These are phyloP conservation scores for Viola odorata DNA, from an alignment of 345 rosid species.

Conservation along the genomic window DNA sequence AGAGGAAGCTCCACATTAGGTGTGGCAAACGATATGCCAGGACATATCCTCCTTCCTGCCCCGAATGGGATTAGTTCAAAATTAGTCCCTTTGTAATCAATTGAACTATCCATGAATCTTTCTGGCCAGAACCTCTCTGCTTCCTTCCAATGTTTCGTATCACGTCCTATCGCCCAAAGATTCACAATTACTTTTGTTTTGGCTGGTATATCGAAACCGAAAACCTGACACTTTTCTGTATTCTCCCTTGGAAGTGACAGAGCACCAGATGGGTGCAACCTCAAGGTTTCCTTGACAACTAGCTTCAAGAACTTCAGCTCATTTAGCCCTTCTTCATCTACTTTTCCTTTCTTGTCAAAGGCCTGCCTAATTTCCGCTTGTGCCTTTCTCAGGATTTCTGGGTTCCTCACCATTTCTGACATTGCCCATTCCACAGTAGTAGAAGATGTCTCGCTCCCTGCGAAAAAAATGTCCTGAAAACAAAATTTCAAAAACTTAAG, in stretches of 20 bases:
- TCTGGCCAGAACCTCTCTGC: slow-evolving; percentile 12
- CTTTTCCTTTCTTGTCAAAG: slow-evolving; percentile 1
- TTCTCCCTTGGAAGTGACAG: slow-evolving; percentile 11
- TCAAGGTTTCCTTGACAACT: slow-evolving; percentile 4
- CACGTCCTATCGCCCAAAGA: slow-evolving; percentile 8
- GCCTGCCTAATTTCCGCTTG: slow-evolving; percentile 27
- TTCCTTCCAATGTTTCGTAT: slow-evolving; percentile 13
- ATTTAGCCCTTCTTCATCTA: slow-evolving; percentile 4
- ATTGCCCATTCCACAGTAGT: slow-evolving; percentile 20
- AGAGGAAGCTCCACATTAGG: slow-evolving; percentile 13
- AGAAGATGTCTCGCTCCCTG: slow-evolving; percentile 23
- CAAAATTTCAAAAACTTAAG: not conserved
- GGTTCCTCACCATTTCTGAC: slow-evolving; percentile 23
- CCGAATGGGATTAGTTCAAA: slow-evolving; percentile 27
- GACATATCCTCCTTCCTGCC: slow-evolving; percentile 28
- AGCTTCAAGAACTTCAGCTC: slow-evolving; percentile 7
- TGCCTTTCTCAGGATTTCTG: slow-evolving; percentile 15
- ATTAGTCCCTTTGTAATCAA: slow-evolving; percentile 16
- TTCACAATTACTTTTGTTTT: slow-evolving; percentile 6
- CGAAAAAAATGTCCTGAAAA: slow-evolving; percentile 19
- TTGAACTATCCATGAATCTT: slow-evolving; percentile 9
- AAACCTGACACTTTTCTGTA: slow-evolving; percentile 6
- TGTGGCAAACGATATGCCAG: slow-evolving; percentile 13
- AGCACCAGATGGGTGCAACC: slow-evolving; percentile 7
- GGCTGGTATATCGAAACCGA: slow-evolving; percentile 8